Percentiles rank a stretch among this genome's conserved stretches.
phyloP scores from a whole-genome alignment of 805 yeast genomes.

The Sugiyamaella smithiae region DNA sequence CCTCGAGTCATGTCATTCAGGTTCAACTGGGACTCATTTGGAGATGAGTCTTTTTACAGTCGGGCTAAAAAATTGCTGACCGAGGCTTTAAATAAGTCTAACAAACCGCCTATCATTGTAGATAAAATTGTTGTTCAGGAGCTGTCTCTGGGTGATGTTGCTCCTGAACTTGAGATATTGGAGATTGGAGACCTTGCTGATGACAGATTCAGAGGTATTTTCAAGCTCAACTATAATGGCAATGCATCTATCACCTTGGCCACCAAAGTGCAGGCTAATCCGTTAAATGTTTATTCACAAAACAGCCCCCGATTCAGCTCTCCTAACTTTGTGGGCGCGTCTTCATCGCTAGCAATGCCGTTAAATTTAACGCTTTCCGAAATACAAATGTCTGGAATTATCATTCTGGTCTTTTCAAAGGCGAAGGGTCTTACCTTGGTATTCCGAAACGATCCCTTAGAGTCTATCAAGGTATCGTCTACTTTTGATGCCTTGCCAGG shows the following conservation, averaged over 20 bases:
- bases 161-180: slow-evolving; percentile 70
- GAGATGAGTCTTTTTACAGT: slow-evolving; percentile 57
- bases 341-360: slow-evolving; percentile 72
- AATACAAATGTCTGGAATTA: slow-evolving; percentile 72
- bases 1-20: slow-evolving; percentile 42
- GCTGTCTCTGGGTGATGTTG: slow-evolving; percentile 66
- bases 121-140: slow-evolving; percentile 59
- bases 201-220: slow-evolving; percentile 53
- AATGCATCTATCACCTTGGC: slow-evolving; percentile 69
- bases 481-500: slow-evolving; percentile 86
- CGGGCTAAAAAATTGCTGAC: slow-evolving; percentile 50
- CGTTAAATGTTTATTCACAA: slow-evolving; percentile 60
- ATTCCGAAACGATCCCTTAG: slow-evolving; percentile 85
- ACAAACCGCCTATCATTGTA: slow-evolving; percentile 36
- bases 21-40: slow-evolving; percentile 76
- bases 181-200: slow-evolving; percentile 72
- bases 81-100: slow-evolving; percentile 33
- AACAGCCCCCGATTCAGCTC: slow-evolving; percentile 51
- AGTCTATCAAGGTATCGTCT: slow-evolving; percentile 74
- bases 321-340: slow-evolving; percentile 65
- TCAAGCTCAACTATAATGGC: slow-evolving; percentile 68
- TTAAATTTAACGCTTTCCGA: slow-evolving; percentile 70
- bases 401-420: slow-evolving; percentile 77
- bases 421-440: slow-evolving; percentile 82
- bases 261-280: slow-evolving; percentile 80